phyloP scores from a whole-genome alignment of 768 basidiomycete genomes.

The Boletus bicolor region DNA sequence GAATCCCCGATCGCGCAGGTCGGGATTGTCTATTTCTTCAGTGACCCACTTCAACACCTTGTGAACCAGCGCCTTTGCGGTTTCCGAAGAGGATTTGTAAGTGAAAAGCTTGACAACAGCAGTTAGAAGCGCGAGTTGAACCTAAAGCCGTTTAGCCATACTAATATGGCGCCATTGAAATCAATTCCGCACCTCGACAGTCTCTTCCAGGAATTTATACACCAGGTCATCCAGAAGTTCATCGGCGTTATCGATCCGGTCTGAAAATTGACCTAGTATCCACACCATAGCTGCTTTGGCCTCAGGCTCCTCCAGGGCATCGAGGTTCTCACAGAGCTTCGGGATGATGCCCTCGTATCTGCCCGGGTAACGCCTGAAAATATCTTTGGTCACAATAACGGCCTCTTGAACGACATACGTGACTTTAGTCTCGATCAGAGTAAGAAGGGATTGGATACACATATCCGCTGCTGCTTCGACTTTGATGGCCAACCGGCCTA shows the following conservation, averaged over 20 bases:
- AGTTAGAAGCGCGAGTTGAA: constrained; percentile 92
- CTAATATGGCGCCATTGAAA: neutral
- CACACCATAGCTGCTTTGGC: constrained; percentile 97
- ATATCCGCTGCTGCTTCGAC: constrained; percentile 84
- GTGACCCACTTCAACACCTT: constrained; percentile 97
- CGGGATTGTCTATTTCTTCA: constrained; percentile 97
- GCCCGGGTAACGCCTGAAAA: constrained; percentile 95
- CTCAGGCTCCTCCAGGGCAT: constrained; percentile 91
- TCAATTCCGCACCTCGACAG: constrained; percentile 68
- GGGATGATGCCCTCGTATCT: constrained; percentile 97
- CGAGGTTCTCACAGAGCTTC: constrained; percentile 87
- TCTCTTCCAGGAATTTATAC: constrained; percentile 88
- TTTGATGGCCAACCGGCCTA: constrained; percentile 97
- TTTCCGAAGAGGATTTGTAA: constrained; percentile 79
- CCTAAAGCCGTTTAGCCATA: constrained; percentile 43
- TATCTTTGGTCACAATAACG: constrained; percentile 95
- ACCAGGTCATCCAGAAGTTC: constrained; percentile 91
- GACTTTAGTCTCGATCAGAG: constrained; percentile 89
- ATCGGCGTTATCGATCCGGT: constrained; percentile 93
- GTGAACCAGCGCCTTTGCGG: constrained; percentile 84
- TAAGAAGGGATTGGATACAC: constrained; percentile 84
- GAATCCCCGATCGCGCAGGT: constrained; percentile 94
- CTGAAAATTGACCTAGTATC: constrained; percentile 95
- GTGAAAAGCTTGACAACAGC: constrained; percentile 96
- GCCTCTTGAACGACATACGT: constrained; percentile 97